These are phyloP conservation scores for Thraustotheca clavata DNA, from an alignment of 352 stramenopile genomes.

Conservation along the genomic window DNA sequence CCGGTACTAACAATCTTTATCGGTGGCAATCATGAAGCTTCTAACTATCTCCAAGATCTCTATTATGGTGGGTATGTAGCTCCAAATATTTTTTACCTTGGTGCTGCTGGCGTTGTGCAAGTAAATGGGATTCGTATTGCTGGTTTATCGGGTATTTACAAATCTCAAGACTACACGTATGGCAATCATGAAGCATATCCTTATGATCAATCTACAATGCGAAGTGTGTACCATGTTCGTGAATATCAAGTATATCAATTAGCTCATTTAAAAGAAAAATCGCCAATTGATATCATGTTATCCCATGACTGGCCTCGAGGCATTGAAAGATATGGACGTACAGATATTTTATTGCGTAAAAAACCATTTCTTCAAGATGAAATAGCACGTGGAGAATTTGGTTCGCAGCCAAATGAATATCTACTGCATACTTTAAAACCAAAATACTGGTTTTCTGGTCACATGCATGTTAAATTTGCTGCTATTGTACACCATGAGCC, in stretches of 20 bases:
- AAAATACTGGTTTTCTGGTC: conserved; percentile 95
- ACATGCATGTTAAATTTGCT: conserved; percentile 98
- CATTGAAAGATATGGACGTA: conserved; percentile 94
- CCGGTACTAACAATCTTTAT: conserved; percentile 96
- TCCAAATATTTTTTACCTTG: conserved; percentile 98
- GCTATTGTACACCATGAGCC: conserved; percentile 85
- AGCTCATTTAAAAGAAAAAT: conserved; percentile 50
- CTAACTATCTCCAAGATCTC: conserved; percentile 94
- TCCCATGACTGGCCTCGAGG: conserved; percentile 98
- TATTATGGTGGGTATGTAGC: conserved; percentile 98
- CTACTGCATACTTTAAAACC: conserved; percentile 91
- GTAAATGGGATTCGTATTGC: conserved; percentile 91
- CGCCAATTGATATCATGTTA: conserved; percentile 86
- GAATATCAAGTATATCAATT: conserved; percentile 92
- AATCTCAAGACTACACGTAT: conserved; percentile 83
- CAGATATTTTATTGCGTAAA: conserved; percentile 72
- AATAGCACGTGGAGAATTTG: conserved; percentile 88
- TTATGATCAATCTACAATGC: conserved; percentile 69
- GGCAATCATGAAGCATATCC: conserved; percentile 84
- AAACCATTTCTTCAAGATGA: conserved; percentile 96
- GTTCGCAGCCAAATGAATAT: conserved; percentile 88
- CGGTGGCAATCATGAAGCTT: conserved; percentile 98
- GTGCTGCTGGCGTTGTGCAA: conserved; percentile 88
- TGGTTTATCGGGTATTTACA: conserved; percentile 98
- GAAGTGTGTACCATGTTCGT: conserved; percentile 94